Percentiles rank a stretch among this genome's conserved stretches.
These are phyloP conservation scores for Metschnikowia noctiluminum DNA, from an alignment of 805 yeast genomes.

Conservation along the genomic window DNA sequence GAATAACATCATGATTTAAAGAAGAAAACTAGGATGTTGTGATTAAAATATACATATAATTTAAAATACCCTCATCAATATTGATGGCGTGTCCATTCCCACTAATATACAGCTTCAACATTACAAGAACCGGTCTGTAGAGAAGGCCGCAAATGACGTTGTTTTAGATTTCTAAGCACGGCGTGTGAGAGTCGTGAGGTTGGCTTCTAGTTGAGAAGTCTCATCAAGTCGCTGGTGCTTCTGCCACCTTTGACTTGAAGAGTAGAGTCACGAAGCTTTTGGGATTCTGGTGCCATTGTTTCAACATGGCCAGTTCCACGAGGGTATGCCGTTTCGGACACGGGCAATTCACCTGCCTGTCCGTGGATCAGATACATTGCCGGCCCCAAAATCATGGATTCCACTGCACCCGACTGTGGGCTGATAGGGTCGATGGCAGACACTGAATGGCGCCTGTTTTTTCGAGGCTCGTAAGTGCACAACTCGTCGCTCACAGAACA, in stretches of 20 bases:
- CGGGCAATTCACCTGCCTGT: not conserved
- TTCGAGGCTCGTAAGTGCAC: slow-evolving; percentile 25
- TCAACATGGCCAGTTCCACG: not conserved
- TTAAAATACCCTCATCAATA: too few relatives aligned
- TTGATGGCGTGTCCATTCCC: too few relatives aligned
- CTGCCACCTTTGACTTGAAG: not conserved
- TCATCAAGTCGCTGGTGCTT: slow-evolving; percentile 8
- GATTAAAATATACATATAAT: too few relatives aligned
- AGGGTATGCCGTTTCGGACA: not conserved
- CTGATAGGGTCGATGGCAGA: not conserved
- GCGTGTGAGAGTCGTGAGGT: not conserved
- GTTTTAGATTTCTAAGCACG: too few relatives aligned
- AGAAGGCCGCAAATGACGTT: not conserved
- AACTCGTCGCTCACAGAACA: slow-evolving; percentile 29
- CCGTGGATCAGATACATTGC: not conserved
- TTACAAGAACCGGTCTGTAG: too few relatives aligned
- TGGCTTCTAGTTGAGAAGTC: not conserved
- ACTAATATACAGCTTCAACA: too few relatives aligned
- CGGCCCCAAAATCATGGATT: not conserved
- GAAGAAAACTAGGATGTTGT: too few relatives aligned
- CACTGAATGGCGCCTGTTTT: slow-evolving; percentile 10
- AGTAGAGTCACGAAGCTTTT: not conserved
- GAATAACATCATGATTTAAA: too few relatives aligned
- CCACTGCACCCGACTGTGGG: not conserved
- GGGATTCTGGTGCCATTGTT: not conserved